Evolutionary conservation across 768 basidiomycete genomes (phyloP).

Genomic region (Sporobolomyces roseus): DNA sequence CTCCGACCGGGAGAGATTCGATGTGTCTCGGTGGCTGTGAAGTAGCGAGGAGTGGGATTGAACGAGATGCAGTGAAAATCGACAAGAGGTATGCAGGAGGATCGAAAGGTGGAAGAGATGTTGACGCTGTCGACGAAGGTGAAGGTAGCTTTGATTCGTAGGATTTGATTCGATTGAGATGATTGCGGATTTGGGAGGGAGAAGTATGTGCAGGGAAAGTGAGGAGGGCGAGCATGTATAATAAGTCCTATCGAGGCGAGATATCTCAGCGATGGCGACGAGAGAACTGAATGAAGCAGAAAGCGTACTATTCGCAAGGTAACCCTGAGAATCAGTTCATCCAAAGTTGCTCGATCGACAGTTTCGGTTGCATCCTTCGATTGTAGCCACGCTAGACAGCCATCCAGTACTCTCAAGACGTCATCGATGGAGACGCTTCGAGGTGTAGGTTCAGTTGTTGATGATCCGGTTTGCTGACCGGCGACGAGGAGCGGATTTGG

Average conservation of each 20-base stretch:
- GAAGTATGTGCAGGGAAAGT: conserved; percentile 21
- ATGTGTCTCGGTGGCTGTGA: conserved; percentile 25
- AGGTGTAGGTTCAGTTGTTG: background rate
- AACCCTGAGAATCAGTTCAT: conserved; percentile 1
- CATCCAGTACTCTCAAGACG: conserved; percentile 20
- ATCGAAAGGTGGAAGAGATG: background rate
- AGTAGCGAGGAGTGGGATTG: conserved; percentile 21
- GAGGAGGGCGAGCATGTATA: conserved; percentile 25
- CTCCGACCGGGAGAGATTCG: background rate
- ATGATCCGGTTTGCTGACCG: background rate
- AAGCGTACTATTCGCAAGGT: conserved; percentile 22
- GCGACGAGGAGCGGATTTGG: conserved; percentile 1
- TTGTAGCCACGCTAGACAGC: conserved; percentile 5
- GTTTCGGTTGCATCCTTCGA: background rate
- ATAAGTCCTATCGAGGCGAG: conserved; percentile 29
- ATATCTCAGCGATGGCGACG: no score
- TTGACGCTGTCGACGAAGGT: background rate
- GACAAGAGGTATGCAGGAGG: background rate
- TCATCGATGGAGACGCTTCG: conserved; percentile 27
- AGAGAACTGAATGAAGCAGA: background rate
- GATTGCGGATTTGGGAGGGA: conserved; percentile 7
- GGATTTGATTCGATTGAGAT: conserved; percentile 15
- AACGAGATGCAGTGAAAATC: background rate
- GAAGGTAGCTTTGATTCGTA: background rate
- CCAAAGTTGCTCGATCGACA: background rate